phyloP scores from a whole-genome alignment of 768 basidiomycete genomes.

The Leccinum fibrillosum region DNA sequence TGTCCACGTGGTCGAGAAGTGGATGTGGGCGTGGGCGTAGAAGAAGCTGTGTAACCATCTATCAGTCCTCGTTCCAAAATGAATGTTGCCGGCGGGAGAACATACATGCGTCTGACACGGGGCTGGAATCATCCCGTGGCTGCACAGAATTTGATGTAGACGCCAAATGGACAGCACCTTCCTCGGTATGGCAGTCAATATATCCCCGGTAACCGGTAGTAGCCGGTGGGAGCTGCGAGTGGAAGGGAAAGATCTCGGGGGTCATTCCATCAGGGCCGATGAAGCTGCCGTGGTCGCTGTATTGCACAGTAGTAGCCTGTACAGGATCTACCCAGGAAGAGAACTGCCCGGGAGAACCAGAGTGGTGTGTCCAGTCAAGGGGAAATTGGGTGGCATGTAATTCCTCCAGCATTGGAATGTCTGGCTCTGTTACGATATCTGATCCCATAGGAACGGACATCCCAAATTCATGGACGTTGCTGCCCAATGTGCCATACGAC shows the following conservation, averaged over 20 bases:
- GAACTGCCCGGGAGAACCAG: conserved; percentile 1
- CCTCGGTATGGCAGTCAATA: neutral
- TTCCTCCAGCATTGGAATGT: neutral
- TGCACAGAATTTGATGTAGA: neutral
- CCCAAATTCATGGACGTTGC: neutral
- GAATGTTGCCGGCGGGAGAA: neutral
- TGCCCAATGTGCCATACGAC: neutral
- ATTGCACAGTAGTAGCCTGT: neutral
- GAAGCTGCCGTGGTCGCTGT: neutral
- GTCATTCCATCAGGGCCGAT: neutral
- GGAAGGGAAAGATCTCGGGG: neutral
- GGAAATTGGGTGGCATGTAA: neutral
- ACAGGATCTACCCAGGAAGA: conserved; percentile 4
- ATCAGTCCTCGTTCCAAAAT: conserved; percentile 3
- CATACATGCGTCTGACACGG: conserved; percentile 14
- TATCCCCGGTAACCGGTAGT: neutral
- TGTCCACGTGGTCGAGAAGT: conserved; percentile 7
- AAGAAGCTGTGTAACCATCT: conserved; percentile 5
- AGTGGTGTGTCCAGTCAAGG: neutral
- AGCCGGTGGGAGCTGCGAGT: neutral
- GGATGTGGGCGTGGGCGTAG: neutral
- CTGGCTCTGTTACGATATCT: conserved; percentile 1
- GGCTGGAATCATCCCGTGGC: neutral
- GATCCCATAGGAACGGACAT: neutral
- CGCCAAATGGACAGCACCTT: neutral